phyloP scores from a whole-genome alignment of 768 basidiomycete species.

The Pulveroboletus sp. region DNA sequence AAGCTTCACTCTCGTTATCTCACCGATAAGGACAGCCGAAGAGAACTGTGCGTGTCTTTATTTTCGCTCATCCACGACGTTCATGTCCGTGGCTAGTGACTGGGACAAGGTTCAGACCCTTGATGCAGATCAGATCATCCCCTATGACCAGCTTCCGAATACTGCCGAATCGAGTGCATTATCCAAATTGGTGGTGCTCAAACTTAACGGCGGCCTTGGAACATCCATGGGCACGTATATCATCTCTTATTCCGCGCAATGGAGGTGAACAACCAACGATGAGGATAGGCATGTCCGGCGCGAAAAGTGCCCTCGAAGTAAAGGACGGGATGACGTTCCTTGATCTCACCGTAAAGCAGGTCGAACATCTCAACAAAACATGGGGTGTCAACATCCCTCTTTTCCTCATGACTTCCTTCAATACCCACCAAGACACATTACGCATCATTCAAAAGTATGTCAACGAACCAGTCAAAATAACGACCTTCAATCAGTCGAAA shows the following conservation, averaged over 20 bases:
- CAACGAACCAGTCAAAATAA: constrained; percentile 91
- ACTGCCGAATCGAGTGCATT: constrained; percentile 62
- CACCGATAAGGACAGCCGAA: constrained; percentile 79
- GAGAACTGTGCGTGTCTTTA: constrained; percentile 67
- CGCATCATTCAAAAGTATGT: constrained; percentile 97
- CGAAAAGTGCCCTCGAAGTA: constrained; percentile 93
- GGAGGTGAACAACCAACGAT: constrained; percentile 1
- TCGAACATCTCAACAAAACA: constrained; percentile 90
- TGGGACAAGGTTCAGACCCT: constrained; percentile 92
- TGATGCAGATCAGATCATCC: constrained; percentile 79
- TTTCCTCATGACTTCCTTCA: constrained; percentile 98
- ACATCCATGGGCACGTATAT: constrained; percentile 76
- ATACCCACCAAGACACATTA: constrained; percentile 94
- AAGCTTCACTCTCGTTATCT: constrained; percentile 95
- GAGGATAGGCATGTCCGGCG: constrained; percentile 68
- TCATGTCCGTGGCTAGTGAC: constrained; percentile 47
- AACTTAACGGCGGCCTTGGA: constrained; percentile 92
- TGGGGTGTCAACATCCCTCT: constrained; percentile 89
- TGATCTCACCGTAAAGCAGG: constrained; percentile 90
- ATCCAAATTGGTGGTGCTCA: constrained; percentile 92
- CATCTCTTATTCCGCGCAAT: neutral
- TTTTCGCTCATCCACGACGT: constrained; percentile 4
- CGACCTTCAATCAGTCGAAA: constrained; percentile 89
- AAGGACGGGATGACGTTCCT: constrained; percentile 98
- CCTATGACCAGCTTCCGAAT: constrained; percentile 70